Conservation (phyloP, 441 rosid genomes). For the Adansonia grandidieri region DNA sequence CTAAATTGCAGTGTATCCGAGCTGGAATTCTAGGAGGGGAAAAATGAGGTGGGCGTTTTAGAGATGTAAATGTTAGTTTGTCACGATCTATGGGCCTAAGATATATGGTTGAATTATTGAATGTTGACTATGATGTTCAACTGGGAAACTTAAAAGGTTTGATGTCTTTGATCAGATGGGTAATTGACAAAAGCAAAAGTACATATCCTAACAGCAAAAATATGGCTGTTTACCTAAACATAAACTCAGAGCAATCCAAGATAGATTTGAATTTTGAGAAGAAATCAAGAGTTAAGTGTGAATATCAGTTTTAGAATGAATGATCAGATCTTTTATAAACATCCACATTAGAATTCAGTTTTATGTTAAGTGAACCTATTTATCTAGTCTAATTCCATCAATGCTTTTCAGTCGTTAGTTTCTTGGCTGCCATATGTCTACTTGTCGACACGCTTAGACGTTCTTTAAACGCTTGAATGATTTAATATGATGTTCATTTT, state of each 20-base stretch:
- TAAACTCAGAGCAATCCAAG: not conserved
- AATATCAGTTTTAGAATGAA: not conserved
- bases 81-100: not conserved
- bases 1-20: not conserved
- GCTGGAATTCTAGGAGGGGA: not conserved
- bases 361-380: not conserved
- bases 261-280: not conserved
- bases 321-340: no score
- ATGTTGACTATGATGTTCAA: not conserved
- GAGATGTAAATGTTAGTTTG: not conserved
- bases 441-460: not conserved
- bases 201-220: not conserved
- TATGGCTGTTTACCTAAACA: not conserved
- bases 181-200: not conserved
- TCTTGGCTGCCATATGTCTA: not conserved
- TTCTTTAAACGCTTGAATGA: no score
- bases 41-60: not conserved
- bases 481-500: no score
- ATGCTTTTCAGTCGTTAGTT: not conserved
- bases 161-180: not conserved
- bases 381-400: not conserved
- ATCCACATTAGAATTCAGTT: no score
- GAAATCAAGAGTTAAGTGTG: not conserved
- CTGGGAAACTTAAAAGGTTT: no score
- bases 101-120: not conserved